These are phyloP conservation scores for Gonium pectorale DNA, from an alignment of 139 green algal species.

Conservation along the genomic window DNA sequence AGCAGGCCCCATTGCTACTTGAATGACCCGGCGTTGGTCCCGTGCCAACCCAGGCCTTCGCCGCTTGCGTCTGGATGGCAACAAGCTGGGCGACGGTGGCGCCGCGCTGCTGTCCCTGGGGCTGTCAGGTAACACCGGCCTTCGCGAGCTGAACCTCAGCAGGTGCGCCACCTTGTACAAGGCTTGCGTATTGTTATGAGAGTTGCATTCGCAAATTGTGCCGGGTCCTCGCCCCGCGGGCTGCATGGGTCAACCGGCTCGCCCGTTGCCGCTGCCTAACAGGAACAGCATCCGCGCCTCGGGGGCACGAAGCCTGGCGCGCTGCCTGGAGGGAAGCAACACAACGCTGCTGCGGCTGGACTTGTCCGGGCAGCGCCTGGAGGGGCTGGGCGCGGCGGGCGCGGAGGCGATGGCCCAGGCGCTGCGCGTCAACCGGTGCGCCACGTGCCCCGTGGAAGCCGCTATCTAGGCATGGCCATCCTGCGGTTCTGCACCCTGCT, in stretches of 20 bases:
- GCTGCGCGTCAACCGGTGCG: constrained; percentile 17
- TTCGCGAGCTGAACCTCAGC: constrained; percentile 28
- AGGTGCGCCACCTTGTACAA: no score
- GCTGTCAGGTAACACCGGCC: constrained; percentile 5
- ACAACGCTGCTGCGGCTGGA: constrained; percentile 16
- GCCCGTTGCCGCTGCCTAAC: no score
- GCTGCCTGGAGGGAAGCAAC: constrained; percentile 32
- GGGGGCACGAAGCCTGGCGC: constrained; percentile 22
- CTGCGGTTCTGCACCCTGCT: no score
- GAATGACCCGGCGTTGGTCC: no score
- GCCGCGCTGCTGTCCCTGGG: constrained; percentile 27
- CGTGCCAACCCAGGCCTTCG: no score
- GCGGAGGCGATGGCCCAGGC: constrained; percentile 31
- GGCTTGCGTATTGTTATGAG: no score
- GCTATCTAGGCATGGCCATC: not conserved
- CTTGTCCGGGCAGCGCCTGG: constrained; percentile 25
- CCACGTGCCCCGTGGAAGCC: not conserved
- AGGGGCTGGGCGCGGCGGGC: constrained; percentile 11
- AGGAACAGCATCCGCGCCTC: constrained; percentile 31
- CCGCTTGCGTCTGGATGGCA: constrained; percentile 16
- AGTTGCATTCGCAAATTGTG: no score
- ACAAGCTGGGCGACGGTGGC: constrained; percentile 28
- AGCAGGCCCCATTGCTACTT: no score
- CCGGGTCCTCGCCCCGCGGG: no score
- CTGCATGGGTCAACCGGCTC: no score